Conservation (phyloP, 768 basidiomycete species). For the Mycena polygramma region DNA sequence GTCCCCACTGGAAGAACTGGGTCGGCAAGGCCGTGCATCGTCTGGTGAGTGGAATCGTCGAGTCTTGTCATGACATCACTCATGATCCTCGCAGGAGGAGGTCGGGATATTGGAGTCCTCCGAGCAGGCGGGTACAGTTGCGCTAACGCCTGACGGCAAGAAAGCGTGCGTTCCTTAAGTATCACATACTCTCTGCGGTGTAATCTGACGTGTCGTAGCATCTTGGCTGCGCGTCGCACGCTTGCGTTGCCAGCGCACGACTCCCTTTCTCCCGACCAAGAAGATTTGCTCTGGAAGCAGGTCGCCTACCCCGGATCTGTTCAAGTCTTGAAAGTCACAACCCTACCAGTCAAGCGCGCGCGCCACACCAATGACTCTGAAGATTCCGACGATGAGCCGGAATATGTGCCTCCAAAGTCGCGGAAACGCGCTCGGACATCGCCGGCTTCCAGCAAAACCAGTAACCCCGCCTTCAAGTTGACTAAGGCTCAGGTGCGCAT, state of each 20-base stretch:
- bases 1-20: constrained; percentile 64
- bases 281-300: constrained; percentile 56
- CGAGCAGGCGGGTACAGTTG: constrained; percentile 51
- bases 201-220: constrained; percentile 40
- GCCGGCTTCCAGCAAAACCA: constrained; percentile 6
- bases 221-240: constrained; percentile 50
- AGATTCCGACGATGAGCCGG: constrained; percentile 25
- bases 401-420: constrained; percentile 22
- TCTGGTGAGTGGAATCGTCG: constrained; percentile 49
- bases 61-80: constrained; percentile 9
- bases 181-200: not conserved
- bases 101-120: constrained; percentile 57
- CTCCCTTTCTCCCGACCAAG: constrained; percentile 44
- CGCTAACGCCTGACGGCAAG: constrained; percentile 59
- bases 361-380: constrained; percentile 20
- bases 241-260: constrained; percentile 43
- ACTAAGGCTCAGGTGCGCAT: constrained; percentile 57
- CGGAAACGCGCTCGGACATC: constrained; percentile 43
- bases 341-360: constrained; percentile 19
- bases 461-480: constrained; percentile 47
- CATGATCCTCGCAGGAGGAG: constrained; percentile 49
- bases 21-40: constrained; percentile 59
- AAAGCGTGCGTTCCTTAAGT: constrained; percentile 52
- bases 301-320: constrained; percentile 43
- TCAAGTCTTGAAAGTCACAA: not conserved